Evolutionary conservation across 495 filamentous ascomycete species (phyloP).

Genomic region (Talaromyces thailandensis): DNA sequence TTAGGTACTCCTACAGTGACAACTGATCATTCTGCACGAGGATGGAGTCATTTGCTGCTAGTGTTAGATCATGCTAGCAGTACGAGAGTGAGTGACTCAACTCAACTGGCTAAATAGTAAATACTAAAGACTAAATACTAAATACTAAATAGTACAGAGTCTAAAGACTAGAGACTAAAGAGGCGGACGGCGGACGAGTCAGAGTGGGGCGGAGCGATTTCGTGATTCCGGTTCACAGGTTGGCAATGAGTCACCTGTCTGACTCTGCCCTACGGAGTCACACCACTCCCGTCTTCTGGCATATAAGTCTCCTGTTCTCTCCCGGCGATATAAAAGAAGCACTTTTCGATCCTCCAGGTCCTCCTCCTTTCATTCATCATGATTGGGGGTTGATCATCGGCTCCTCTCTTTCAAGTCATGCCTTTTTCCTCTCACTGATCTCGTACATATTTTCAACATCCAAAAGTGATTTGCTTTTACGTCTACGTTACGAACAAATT

Average conservation of each 20-base stretch:
- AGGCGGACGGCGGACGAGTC: not conserved
- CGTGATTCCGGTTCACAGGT: not conserved
- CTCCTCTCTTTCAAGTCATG: not conserved
- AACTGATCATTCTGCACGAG: not conserved
- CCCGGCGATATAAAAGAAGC: not conserved
- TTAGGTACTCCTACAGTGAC: not conserved
- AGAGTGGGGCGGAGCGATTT: not conserved
- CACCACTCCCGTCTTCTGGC: not conserved
- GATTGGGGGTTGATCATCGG: slow-evolving; percentile 1
- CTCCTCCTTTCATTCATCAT: not conserved
- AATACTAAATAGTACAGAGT: no score
- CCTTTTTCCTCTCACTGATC: not conserved
- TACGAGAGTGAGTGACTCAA: no score
- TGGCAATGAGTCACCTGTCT: not conserved
- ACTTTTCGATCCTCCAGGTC: not conserved
- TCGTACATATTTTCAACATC: not conserved
- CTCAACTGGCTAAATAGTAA: no score
- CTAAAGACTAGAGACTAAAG: no score
- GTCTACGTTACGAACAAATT: not conserved
- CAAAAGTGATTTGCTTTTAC: not conserved
- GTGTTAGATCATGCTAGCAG: not conserved
- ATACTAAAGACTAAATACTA: no score
- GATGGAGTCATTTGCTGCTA: not conserved
- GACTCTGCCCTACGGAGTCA: not conserved
- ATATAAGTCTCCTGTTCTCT: not conserved